Conservation (phyloP, 331 rosid species). For the Malus hybrid region DNA sequence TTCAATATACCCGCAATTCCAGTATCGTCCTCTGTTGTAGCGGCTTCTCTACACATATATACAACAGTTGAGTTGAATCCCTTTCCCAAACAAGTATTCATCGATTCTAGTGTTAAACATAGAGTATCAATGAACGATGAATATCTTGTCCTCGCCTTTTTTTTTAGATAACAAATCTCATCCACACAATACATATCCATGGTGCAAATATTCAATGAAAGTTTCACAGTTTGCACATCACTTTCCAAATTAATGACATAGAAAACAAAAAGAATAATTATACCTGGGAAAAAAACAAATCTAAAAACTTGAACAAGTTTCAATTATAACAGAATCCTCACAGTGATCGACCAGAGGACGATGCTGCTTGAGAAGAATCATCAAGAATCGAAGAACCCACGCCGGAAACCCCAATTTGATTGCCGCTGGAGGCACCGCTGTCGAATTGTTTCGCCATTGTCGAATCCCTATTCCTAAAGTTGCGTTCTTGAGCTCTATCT, state of each 20-base stretch:
- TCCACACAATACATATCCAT: neutral
- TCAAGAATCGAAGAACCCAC: constrained; percentile 17
- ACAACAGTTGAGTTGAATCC: constrained; percentile 9
- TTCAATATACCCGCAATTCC: constrained; percentile 87
- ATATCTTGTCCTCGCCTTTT: neutral
- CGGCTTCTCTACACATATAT: constrained; percentile 36
- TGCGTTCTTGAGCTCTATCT: constrained; percentile 3
- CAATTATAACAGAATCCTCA: constrained; percentile 46
- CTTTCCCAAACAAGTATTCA: neutral
- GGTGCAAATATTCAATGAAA: neutral
- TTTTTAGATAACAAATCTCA: neutral
- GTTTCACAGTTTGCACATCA: neutral
- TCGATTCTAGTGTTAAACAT: neutral
- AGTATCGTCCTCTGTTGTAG: constrained; percentile 37
- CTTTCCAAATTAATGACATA: neutral
- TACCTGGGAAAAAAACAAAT: neutral
- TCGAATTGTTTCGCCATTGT: neutral
- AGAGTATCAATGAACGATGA: neutral
- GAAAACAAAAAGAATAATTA: neutral
- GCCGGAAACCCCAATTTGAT: constrained; percentile 21
- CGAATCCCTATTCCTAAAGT: neutral
- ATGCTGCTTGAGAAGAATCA: constrained; percentile 27
- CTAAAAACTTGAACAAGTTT: neutral
- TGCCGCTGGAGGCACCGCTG: neutral
- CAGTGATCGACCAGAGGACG: constrained; percentile 44